Base-by-base conservation (phyloP, 805 yeast species). In the Saccharomyces paradoxus region DNA sequence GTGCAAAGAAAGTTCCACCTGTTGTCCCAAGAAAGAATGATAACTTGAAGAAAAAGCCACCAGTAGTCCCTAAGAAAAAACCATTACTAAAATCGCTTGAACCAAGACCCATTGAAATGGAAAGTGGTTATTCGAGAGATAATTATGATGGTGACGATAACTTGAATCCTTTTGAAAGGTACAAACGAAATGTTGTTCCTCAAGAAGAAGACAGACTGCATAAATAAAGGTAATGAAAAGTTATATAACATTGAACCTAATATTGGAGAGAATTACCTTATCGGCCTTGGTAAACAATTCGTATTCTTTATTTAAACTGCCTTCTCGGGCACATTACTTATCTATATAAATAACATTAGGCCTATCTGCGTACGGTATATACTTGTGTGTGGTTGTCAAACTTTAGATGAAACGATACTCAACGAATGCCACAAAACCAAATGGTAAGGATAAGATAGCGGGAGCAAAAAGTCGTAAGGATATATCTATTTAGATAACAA, bases 401-500 rank as follows among this genome's bases (percentile, higher is more conserved):
- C 44, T 37, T 8, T 37, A 21, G 22, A 17, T 17, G 44, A 37
- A 37, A 37, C 44, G 44, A 37, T 37, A 37, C 44, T 37, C 44
- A 21, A 17, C 44, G 44, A 37, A 37, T 37, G 17, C 12, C 17
- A 37, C 17, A 21, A 37, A 37, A 37, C 44, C 44, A 4, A 17
- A n/a, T 37, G 24, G 21, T 32, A 32, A 14, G 41, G 41, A 17
- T 17, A n/a, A 37, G 44, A 17, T 37, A 17, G 24, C 17, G 22
- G 44, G 22, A 37, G 24, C 44, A 17, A 37, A 37, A 9, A 37
- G 24, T 50, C 9, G 21, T 8, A 28, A n/a, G n/a, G 4, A 9
- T 47, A 7, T 1, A 21, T 10, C 66, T 77, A 87, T 77, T 86
- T 86, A 56, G 91, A 86, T 72, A 92, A 81, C 61, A 92, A 81